Base-by-base conservation (phyloP, 2,329 filamentous ascomycete genomes). In the Arthroderma sp. region DNA sequence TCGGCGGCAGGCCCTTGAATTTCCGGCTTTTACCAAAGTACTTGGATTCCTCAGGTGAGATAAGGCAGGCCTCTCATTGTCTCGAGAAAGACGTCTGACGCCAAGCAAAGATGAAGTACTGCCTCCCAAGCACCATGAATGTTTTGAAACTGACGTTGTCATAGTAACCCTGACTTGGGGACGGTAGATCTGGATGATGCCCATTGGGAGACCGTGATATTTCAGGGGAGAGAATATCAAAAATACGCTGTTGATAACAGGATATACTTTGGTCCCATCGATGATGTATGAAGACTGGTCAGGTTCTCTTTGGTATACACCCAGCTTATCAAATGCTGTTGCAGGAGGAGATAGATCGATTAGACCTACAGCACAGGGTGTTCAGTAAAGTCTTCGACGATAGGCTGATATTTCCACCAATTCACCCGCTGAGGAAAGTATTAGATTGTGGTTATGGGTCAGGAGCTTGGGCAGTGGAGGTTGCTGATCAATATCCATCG, bases 401-500 rank as follows among this genome's bases (percentile, higher is more conserved):
- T 47, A 72, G 77, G 51, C 66, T 83, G 28, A 74, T 86, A 54
- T 84, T 86, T 49, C 80, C 82, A n/a, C 79, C 79, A 4, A 65
- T 85, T 40, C 63, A 59, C 38, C 66, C 69, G 29, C 73, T 75
- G 27, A 66, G 67, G 52, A 73, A 72, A 54, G 72, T 86, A 36
- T 68, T 87, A 29, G 83, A 87, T 47, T 86, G 81, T 53, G 83
- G 83, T 0, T 83, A 77, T 60, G 83, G 83, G 36, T 71, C 77
- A n/a, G 82, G 72, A 36, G 69, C 76, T 40, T 87, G 83, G 83
- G 80, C 82, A 22, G 64, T 75, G 31, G 79, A 82, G 27, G 78
- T 83, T 43, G 82, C 82, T 39, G 72, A 75, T 55, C 66, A 73
- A 50, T 68, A 80, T 62, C 80, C 80, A 40, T 64, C 69, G 49